Evolutionary conservation across 2,329 filamentous ascomycete species (phyloP).

Genomic region (Xylariaceae sp.): DNA sequence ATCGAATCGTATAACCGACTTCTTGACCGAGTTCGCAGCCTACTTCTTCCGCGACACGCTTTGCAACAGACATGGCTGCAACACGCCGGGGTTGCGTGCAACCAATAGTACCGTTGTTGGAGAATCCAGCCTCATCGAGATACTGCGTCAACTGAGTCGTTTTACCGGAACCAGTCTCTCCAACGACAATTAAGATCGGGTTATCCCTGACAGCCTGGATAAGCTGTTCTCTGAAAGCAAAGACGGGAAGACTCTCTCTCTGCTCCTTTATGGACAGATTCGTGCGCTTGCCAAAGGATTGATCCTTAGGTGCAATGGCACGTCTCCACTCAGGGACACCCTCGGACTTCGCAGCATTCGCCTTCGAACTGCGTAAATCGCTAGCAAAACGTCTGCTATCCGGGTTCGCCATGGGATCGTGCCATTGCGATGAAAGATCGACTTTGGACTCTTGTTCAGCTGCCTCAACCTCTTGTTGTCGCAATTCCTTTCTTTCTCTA

Average conservation of each 20-base stretch:
- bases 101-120: constrained; percentile 81
- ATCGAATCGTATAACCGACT: constrained; percentile 95
- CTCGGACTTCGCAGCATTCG: constrained; percentile 54
- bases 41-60: constrained; percentile 93
- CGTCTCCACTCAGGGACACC: constrained; percentile 89
- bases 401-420: constrained; percentile 88
- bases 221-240: constrained; percentile 77
- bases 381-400: constrained; percentile 84
- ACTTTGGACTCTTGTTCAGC: constrained; percentile 71
- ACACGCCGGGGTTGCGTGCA: constrained; percentile 97
- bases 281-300: constrained; percentile 79
- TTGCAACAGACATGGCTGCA: constrained; percentile 94
- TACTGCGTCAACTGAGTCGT: constrained; percentile 96
- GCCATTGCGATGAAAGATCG: constrained; percentile 86
- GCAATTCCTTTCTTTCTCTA: constrained; percentile 82
- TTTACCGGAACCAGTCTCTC: constrained; percentile 95
- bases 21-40: constrained; percentile 86
- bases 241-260: constrained; percentile 83
- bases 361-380: constrained; percentile 67
- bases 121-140: constrained; percentile 85
- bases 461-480: constrained; percentile 81
- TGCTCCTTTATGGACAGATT: constrained; percentile 93
- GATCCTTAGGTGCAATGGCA: constrained; percentile 71
- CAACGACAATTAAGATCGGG: constrained; percentile 91
- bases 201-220: constrained; percentile 83